A percentile compares a stretch with the other conserved stretches of the same genome.
These are phyloP conservation scores for Aspergillus hortae DNA, from an alignment of 2,329 filamentous ascomycete genomes.

Conservation along the genomic window DNA sequence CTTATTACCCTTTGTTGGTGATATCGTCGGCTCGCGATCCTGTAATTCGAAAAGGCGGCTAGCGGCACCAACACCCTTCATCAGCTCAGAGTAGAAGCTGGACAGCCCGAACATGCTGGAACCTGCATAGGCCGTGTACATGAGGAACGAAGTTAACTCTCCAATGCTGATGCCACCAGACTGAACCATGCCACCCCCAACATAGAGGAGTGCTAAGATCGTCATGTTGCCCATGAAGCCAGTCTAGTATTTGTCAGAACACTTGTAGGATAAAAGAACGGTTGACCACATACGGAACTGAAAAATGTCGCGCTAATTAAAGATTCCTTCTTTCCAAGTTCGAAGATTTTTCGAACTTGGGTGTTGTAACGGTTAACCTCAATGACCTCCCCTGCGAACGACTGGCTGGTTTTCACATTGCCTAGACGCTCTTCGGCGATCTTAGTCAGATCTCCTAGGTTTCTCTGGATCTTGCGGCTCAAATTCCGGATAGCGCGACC, in stretches of 20 bases:
- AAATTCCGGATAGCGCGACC: conserved; percentile 84
- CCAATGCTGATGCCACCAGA: conserved; percentile 82
- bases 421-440: conserved; percentile 97
- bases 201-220: conserved; percentile 82
- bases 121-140: conserved; percentile 88
- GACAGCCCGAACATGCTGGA: conserved; percentile 91
- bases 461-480: conserved; percentile 89
- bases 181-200: conserved; percentile 86
- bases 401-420: conserved; percentile 94
- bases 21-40: conserved; percentile 80
- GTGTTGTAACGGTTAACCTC: conserved; percentile 89
- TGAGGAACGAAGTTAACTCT: conserved; percentile 92
- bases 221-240: conserved; percentile 96
- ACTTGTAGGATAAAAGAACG: background rate
- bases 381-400: conserved; percentile 88
- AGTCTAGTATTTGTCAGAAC: conserved; percentile 53
- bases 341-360: conserved; percentile 88
- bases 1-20: conserved; percentile 74
- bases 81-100: conserved; percentile 95
- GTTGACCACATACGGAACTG: conserved; percentile 46
- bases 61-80: conserved; percentile 98
- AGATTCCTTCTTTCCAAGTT: conserved; percentile 80
- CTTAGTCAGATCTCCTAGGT: conserved; percentile 87
- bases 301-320: conserved; percentile 91
- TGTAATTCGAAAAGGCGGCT: conserved; percentile 93